Conservation (phyloP, 2,329 filamentous ascomycete genomes). For the Colletotrichum sp. region DNA sequence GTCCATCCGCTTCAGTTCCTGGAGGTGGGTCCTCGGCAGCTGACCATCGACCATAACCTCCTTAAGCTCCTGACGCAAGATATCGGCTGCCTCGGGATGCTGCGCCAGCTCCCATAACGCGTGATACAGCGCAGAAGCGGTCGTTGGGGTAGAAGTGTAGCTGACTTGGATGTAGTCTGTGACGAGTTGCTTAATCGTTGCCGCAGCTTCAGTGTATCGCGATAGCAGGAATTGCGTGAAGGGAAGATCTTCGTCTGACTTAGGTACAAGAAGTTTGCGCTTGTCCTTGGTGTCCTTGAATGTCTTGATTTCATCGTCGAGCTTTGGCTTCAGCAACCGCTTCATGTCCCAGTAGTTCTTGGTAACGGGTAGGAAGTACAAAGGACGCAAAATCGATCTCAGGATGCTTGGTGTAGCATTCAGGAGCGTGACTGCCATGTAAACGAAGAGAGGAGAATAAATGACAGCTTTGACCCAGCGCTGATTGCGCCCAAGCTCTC, state of each 20-base stretch:
- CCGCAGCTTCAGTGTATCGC: neutral
- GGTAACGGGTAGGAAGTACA: neutral
- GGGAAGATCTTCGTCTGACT: neutral
- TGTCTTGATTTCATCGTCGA: neutral
- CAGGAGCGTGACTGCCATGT: neutral
- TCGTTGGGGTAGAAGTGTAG: neutral
- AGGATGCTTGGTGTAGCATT: neutral
- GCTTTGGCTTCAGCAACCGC: neutral
- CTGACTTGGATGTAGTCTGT: neutral
- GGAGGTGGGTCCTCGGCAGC: neutral
- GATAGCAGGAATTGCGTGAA: neutral
- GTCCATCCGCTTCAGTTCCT: neutral
- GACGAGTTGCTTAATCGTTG: neutral
- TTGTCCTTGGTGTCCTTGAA: neutral
- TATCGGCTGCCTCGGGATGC: neutral
- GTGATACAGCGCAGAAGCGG: neutral
- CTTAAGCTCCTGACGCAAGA: neutral
- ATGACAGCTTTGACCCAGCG: neutral
- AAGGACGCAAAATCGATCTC: neutral
- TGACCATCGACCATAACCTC: neutral
- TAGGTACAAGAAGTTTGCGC: neutral
- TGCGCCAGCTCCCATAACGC: neutral
- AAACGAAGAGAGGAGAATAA: neutral
- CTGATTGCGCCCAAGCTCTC: neutral
- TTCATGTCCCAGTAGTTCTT: neutral